A percentile compares a stretch with the other conserved stretches of the same genome.
Conservation (phyloP, 495 filamentous ascomycete species). For the Trichocladium antarcticum region DNA sequence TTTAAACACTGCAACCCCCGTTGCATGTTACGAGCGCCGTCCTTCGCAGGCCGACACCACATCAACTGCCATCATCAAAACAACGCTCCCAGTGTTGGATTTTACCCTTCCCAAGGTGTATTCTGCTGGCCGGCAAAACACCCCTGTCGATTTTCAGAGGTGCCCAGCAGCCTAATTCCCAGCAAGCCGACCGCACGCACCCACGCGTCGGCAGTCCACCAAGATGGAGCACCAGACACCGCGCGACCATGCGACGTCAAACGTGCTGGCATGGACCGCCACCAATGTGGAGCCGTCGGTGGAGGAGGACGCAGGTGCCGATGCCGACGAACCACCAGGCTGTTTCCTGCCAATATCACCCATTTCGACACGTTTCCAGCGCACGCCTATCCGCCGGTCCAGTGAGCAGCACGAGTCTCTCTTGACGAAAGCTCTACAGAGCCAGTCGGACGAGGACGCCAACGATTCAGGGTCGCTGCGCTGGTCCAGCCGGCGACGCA, state of each 20-base stretch:
- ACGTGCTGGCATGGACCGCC: constrained; percentile 32
- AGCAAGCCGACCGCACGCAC: background rate
- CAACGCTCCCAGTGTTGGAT: background rate
- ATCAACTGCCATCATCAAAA: constrained; percentile 3
- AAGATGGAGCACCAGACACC: constrained; percentile 32
- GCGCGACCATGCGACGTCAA: constrained; percentile 31
- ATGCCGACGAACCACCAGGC: constrained; percentile 29
- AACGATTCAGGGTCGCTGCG: constrained; percentile 15
- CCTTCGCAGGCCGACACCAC: constrained; percentile 1
- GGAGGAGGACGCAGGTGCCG: constrained; percentile 31
- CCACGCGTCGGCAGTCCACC: background rate
- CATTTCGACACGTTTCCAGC: constrained; percentile 29
- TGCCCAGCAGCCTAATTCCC: background rate
- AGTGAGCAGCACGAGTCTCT: constrained; percentile 57
- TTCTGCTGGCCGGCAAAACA: background rate
- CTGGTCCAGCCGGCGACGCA: constrained; percentile 41
- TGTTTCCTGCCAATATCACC: constrained; percentile 8
- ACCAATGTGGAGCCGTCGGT: constrained; percentile 32
- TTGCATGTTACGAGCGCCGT: constrained; percentile 12
- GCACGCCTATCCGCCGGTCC: constrained; percentile 31
- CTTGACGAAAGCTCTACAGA: constrained; percentile 66
- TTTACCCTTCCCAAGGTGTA: background rate
- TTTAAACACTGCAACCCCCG: constrained; percentile 17
- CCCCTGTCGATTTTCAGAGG: background rate
- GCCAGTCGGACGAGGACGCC: constrained; percentile 45